Conservation (phyloP, 2,329 filamentous ascomycete genomes). For the Colletotrichum cuscutae region DNA sequence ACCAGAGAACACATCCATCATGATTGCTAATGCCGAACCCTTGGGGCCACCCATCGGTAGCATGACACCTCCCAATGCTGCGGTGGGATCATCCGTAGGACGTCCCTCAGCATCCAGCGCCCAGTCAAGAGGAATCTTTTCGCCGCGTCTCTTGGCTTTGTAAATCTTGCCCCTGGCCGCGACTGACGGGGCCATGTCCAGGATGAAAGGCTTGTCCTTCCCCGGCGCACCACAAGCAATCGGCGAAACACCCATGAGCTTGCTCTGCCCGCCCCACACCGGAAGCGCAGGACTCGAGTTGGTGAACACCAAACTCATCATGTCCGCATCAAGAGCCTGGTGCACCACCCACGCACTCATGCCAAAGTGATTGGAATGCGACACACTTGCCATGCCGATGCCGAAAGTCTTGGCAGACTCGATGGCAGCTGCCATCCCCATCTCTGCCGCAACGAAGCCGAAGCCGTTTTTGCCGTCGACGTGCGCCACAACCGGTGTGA, state of each 20-base stretch:
- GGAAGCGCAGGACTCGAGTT: constrained; percentile 79
- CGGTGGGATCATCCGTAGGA: constrained; percentile 76
- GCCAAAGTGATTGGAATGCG: constrained; percentile 84
- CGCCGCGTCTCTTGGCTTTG: constrained; percentile 73
- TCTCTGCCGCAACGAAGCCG: constrained; percentile 76
- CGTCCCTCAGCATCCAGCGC: constrained; percentile 77
- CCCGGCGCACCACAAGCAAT: constrained; percentile 82
- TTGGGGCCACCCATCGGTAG: constrained; percentile 88
- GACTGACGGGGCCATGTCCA: constrained; percentile 80
- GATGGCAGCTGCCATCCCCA: constrained; percentile 75
- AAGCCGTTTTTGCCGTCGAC: constrained; percentile 78
- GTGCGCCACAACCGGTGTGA: constrained; percentile 77
- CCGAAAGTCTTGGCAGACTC: constrained; percentile 72
- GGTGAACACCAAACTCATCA: constrained; percentile 78
- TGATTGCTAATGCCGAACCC: constrained; percentile 79
- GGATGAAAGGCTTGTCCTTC: constrained; percentile 69
- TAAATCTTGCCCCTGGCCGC: constrained; percentile 79
- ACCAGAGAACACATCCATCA: constrained; percentile 92
- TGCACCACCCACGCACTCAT: constrained; percentile 86
- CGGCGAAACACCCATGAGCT: constrained; percentile 79
- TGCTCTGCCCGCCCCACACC: constrained; percentile 74
- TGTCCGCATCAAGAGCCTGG: constrained; percentile 76
- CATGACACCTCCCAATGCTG: constrained; percentile 82
- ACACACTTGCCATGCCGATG: constrained; percentile 80
- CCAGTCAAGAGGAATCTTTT: constrained; percentile 79